Conservation (phyloP, 1,284 basidiomycete genomes). For the Leccinum proximum region DNA sequence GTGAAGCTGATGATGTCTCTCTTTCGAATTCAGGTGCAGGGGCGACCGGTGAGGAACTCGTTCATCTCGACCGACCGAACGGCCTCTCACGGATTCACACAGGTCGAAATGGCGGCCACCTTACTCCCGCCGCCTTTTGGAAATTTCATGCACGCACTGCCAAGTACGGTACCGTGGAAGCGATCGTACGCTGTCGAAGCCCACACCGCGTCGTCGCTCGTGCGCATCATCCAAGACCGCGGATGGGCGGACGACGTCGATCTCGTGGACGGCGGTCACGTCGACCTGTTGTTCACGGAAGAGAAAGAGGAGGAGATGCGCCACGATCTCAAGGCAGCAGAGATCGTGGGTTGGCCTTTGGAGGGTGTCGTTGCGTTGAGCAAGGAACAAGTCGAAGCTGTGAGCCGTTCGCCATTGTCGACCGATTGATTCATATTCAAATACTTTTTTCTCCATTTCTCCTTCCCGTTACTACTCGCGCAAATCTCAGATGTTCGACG, state of each 20-base stretch:
- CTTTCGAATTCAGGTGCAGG: slow-evolving; percentile 60
- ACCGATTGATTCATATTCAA: background rate
- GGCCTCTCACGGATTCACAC: background rate
- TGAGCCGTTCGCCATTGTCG: slow-evolving; percentile 22
- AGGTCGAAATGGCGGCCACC: slow-evolving; percentile 80
- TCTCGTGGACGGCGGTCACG: slow-evolving; percentile 57
- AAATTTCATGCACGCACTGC: slow-evolving; percentile 40
- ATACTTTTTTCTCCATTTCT: background rate
- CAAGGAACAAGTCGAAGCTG: slow-evolving; percentile 46
- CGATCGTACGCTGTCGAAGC: slow-evolving; percentile 56
- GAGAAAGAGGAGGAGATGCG: slow-evolving; percentile 37
- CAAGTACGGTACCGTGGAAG: slow-evolving; percentile 43
- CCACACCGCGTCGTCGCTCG: slow-evolving; percentile 48
- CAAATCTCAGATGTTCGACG: slow-evolving; percentile 47
- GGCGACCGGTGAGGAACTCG: slow-evolving; percentile 58
- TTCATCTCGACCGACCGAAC: background rate
- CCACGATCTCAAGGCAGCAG: slow-evolving; percentile 52
- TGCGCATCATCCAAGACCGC: slow-evolving; percentile 45
- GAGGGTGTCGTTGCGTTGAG: slow-evolving; percentile 44
- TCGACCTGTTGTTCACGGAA: slow-evolving; percentile 48
- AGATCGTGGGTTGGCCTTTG: slow-evolving; percentile 48
- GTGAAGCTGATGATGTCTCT: background rate
- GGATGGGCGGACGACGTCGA: slow-evolving; percentile 52
- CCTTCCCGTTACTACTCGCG: background rate
- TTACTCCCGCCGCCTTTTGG: slow-evolving; percentile 51